Base-by-base conservation (phyloP, 1,284 basidiomycete genomes). In the Melampsora abietis-canadensis region DNA sequence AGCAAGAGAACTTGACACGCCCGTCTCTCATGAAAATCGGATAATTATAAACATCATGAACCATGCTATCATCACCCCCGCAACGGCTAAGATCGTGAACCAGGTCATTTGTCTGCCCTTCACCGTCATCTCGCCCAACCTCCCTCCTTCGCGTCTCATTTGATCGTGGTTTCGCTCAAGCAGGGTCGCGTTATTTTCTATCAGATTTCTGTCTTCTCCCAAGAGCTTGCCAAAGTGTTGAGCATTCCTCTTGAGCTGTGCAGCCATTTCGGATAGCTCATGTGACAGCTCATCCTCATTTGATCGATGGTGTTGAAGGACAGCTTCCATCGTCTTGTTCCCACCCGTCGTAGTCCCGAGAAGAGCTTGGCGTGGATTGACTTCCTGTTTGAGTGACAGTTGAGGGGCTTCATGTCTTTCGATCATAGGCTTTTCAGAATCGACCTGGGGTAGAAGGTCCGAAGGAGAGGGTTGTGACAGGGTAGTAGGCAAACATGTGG, bases 201-300 rank as follows among this genome's bases (percentile, higher is more conserved):
- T 81, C 10, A 90, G 84, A 0, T 84, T 83, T 79, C 88, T 86
- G 80, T 92, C 90, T 76, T 87, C 87, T 59, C 82, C 86, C 0
- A 92, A 83, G 15, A 87, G 83, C 2, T 85, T 84, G 3, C 88
- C 86, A 79, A 92, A 91, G 77, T 90, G 87, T 0, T 87, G 79
- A 0, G 89, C 87, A 77, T 92, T 92, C 30, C 85, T 85, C 79
- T 88, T 88, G 62, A 92, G 85, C 81, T 92, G 90, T 1, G 86
- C 83, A 1, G 90, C 89, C 90, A 92, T 92, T 57, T 86, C 82
- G 0, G 88, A 88, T 21, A 92, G 86, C 80, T 92, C 89, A 4
- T 85, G 85, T 0, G 89, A 86, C 59, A 92, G 86, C 54, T 90
- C 87, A 76, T 90, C 87, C 34, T 92, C 90, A 2, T 73, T 68